phyloP scores from a whole-genome alignment of 2,329 filamentous ascomycete genomes.

The Neobulgaria alba region DNA sequence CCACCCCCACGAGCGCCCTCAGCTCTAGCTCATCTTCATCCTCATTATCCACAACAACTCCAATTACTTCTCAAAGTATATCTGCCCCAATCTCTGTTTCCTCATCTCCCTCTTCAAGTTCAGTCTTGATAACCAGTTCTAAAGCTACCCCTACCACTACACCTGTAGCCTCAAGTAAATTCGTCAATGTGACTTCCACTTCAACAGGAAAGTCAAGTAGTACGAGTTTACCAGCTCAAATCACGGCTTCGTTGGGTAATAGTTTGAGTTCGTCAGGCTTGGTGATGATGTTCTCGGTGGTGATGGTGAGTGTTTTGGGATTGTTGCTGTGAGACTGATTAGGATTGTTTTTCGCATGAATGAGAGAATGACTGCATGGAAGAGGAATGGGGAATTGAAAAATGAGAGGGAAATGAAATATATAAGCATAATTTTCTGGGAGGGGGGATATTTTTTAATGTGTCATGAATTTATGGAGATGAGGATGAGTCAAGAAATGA shows the following conservation, averaged over 20 bases:
- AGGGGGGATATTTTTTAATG: not conserved
- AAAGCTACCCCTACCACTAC: not conserved
- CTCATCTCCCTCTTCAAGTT: not conserved
- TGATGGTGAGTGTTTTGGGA: not conserved
- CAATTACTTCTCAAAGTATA: not conserved
- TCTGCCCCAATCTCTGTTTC: too few relatives aligned
- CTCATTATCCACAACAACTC: not conserved
- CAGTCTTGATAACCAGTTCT: not conserved
- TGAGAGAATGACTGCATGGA: too few relatives aligned
- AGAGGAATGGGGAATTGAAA: too few relatives aligned
- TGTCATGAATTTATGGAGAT: not conserved
- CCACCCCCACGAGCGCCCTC: not conserved
- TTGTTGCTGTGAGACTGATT: not conserved
- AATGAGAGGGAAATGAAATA: not conserved
- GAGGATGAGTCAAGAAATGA: not conserved
- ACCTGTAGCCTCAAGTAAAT: not conserved
- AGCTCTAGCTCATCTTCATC: not conserved
- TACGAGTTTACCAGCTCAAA: not conserved
- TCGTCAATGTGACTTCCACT: not conserved
- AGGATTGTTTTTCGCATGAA: not conserved
- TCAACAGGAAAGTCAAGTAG: not conserved
- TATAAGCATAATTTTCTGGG: not conserved
- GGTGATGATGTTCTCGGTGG: not conserved
- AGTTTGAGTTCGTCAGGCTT: not conserved
- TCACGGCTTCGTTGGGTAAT: not conserved